phyloP scores from a whole-genome alignment of 176 grass and related monocot genomes.

The Hordeum vulgare region MorexV3_pseudomolecules_assembly NC_058519.1:646767061-646767560 shows the following conservation, averaged over 20 bases:
- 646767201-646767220: not conserved
- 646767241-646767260: not conserved
- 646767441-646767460: not conserved
- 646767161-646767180: not conserved
- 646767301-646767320: not conserved
- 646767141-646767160: not conserved
- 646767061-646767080: not conserved
- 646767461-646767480: constrained; percentile 26
- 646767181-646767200: not conserved
- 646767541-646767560: not conserved
- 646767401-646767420: constrained; percentile 8
- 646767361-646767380: constrained; percentile 8
- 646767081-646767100: not conserved
- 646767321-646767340: not conserved
- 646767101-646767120: not conserved
- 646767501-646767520: constrained; percentile 15
- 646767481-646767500: constrained; percentile 1
- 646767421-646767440: not conserved
- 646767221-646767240: not conserved
- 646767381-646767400: not conserved
- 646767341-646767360: not conserved
- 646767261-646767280: not conserved
- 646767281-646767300: constrained; percentile 20
- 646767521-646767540: not conserved
- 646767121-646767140: not conserved